Evolutionary conservation across 2,329 filamentous ascomycete species (phyloP).

Genomic region (Talaromyces islandicus): DNA sequence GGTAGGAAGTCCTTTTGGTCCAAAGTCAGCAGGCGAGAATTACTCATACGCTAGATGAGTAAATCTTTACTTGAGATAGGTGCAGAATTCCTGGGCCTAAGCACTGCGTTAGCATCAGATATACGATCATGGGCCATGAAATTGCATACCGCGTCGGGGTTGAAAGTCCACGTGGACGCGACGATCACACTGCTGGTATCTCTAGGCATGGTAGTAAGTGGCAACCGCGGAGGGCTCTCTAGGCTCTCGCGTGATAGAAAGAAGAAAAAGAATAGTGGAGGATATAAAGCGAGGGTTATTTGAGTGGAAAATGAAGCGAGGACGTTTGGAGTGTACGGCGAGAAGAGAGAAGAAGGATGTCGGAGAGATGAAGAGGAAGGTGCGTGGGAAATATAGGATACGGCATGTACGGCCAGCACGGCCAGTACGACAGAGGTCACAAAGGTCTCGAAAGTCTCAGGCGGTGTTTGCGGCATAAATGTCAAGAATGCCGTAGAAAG

Average conservation of each 20-base stretch:
- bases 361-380: not conserved
- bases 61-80: slow-evolving; percentile 16
- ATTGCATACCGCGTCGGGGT: slow-evolving; percentile 23
- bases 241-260: not conserved
- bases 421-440: no score
- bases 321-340: not conserved
- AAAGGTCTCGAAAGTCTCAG: no score
- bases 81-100: slow-evolving; percentile 21
- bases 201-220: slow-evolving; percentile 11
- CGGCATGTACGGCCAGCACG: no score
- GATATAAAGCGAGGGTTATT: not conserved
- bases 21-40: not conserved
- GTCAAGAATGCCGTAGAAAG: not conserved
- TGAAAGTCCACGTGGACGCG: slow-evolving; percentile 29
- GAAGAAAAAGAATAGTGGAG: not conserved
- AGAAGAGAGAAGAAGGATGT: not conserved
- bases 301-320: not conserved
- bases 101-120: not conserved
- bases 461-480: not conserved
- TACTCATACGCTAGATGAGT: not conserved
- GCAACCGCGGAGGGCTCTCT: no score
- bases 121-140: not conserved
- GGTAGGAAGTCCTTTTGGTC: not conserved
- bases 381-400: not conserved
- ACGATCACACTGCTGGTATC: slow-evolving; percentile 18